Conservation (phyloP, 495 filamentous ascomycete genomes). For the Aspergillus ellipticus region DNA sequence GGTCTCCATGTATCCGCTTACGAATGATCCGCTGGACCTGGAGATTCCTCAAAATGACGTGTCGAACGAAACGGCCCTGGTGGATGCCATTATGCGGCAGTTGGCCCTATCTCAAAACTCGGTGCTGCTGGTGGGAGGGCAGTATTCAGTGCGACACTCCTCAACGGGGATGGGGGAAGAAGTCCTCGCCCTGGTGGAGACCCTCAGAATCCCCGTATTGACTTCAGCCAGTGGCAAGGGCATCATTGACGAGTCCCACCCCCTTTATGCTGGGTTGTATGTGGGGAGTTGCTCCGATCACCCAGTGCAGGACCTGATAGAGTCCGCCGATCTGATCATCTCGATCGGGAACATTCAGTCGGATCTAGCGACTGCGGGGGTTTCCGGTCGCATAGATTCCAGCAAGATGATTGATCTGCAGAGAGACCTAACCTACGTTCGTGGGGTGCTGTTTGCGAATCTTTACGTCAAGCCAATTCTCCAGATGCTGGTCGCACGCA, state of each 20-base stretch:
- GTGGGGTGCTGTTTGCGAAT: not conserved
- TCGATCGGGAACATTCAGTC: not conserved
- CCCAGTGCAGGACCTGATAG: not conserved
- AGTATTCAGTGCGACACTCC: too few species aligned
- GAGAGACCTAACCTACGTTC: not conserved
- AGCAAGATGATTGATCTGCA: not conserved
- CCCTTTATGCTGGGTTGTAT: slow-evolving; percentile 29
- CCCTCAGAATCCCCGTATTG: not conserved
- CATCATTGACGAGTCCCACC: slow-evolving; percentile 26
- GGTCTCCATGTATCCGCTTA: not conserved
- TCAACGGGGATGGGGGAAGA: too few species aligned
- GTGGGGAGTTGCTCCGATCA: slow-evolving; percentile 24
- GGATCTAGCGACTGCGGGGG: not conserved
- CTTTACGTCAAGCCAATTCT: not conserved
- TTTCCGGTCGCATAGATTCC: not conserved
- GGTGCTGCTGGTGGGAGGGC: too few species aligned
- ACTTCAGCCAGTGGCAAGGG: slow-evolving; percentile 32
- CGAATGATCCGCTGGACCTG: too few species aligned
- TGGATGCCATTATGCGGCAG: too few species aligned
- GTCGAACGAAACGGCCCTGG: too few species aligned
- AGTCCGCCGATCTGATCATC: slow-evolving; percentile 16
- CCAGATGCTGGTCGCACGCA: not conserved
- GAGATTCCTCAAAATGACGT: too few species aligned
- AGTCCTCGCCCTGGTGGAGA: too few species aligned
- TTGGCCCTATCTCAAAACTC: too few species aligned